Conservation (phyloP, 139 green algal species). For the Yamagishiella unicocca region DNA sequence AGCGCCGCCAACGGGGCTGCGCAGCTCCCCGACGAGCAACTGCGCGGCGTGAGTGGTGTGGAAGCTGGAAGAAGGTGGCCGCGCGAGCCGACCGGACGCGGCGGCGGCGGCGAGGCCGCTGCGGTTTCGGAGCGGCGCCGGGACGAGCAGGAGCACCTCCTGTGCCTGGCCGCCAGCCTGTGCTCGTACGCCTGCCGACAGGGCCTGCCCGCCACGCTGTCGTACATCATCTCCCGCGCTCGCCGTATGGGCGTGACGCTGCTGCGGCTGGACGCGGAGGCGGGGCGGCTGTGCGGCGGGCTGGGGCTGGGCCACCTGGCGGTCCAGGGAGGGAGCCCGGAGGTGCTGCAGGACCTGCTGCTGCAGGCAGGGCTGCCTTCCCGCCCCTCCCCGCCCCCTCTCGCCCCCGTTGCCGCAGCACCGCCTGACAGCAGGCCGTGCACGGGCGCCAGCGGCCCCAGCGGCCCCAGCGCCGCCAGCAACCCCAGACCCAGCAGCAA, state of each 20-base stretch:
- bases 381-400: too few relatives aligned
- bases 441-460: not conserved
- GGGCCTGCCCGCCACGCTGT: conserved; percentile 19
- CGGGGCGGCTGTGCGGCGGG: not conserved
- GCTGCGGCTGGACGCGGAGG: not conserved
- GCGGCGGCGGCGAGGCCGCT: not conserved
- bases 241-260: not conserved
- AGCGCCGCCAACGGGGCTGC: too few relatives aligned
- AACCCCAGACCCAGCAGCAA: not conserved
- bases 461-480: not conserved
- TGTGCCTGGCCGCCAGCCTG: conserved; percentile 1
- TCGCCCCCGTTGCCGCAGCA: not conserved
- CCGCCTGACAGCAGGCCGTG: too few relatives aligned
- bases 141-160: not conserved
- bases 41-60: too few relatives aligned
- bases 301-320: conserved; percentile 25
- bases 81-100: not conserved
- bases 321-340: not conserved
- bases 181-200: conserved; percentile 9
- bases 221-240: not conserved
- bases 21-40: too few relatives aligned
- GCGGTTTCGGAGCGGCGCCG: not conserved
- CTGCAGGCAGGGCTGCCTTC: too few relatives aligned
- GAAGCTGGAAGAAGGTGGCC: not conserved
- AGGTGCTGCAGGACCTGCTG: not conserved